Evolutionary conservation across 1,284 basidiomycete species (phyloP).

Genomic region (Malassezia nana): DNA sequence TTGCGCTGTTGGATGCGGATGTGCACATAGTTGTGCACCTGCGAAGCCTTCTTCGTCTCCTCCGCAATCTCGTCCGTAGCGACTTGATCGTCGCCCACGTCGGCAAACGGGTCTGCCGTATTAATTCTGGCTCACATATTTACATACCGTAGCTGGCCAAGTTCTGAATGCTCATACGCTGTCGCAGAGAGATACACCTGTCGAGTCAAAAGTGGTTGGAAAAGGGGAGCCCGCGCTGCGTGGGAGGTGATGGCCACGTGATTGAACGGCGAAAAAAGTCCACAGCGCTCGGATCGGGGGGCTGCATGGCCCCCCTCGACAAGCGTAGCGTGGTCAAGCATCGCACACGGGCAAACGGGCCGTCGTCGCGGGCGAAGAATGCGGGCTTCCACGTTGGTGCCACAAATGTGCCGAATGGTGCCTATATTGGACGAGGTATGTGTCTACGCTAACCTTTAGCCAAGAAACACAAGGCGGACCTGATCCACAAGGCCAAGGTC

Average conservation of each 20-base stretch:
- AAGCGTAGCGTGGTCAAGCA: conserved; percentile 39
- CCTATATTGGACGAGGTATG: conserved; percentile 37
- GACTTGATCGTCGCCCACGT: conserved; percentile 41
- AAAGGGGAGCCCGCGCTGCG: background rate
- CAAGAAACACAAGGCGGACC: conserved; percentile 52
- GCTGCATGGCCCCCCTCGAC: conserved; percentile 1
- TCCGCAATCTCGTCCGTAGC: conserved; percentile 21
- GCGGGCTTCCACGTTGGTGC: conserved; percentile 43
- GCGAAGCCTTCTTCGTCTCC: conserved; percentile 28
- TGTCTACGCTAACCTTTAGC: conserved; percentile 34
- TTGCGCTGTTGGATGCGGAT: conserved; percentile 89
- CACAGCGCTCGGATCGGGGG: background rate
- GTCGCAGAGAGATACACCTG: background rate
- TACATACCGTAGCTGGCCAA: conserved; percentile 44
- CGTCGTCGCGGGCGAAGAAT: conserved; percentile 17
- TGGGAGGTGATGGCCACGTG: background rate
- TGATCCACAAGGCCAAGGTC: conserved; percentile 53
- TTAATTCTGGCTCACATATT: background rate
- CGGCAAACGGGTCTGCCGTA: conserved; percentile 44
- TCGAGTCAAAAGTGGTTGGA: background rate
- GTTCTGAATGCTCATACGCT: conserved; percentile 49
- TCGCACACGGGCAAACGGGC: conserved; percentile 20
- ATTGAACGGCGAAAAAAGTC: background rate
- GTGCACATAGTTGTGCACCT: conserved; percentile 49
- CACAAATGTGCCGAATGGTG: conserved; percentile 37